These are phyloP conservation scores for Alnus rubra DNA, from an alignment of 306 rosid species.

Conservation along the genomic window DNA sequence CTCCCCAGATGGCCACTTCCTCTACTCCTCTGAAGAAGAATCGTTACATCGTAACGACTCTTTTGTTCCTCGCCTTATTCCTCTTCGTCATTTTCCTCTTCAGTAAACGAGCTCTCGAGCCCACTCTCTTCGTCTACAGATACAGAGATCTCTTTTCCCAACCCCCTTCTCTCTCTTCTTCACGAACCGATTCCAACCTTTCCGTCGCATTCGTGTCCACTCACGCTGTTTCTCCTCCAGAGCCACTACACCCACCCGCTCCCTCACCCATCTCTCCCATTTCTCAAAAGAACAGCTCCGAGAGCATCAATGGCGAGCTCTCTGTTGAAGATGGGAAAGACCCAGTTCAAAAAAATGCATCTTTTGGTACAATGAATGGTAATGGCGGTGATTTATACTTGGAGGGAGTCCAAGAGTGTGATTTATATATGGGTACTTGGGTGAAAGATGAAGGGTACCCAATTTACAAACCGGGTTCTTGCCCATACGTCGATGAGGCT, in stretches of 20 bases:
- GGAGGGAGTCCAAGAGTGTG: conserved; percentile 45
- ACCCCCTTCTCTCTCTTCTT: conserved; percentile 29
- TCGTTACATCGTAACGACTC: conserved; percentile 40
- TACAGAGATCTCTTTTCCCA: conserved; percentile 51
- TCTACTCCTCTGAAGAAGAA: conserved; percentile 29
- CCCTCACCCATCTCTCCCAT: conserved; percentile 16
- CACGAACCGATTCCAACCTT: conserved; percentile 7
- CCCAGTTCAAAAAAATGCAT: conserved; percentile 2
- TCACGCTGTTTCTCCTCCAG: conserved; percentile 10
- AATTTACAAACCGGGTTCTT: conserved; percentile 67
- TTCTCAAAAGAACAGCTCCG: conserved; percentile 6
- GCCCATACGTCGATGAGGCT: conserved; percentile 94
- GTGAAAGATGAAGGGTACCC: conserved; percentile 74
- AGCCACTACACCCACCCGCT: conserved; percentile 17
- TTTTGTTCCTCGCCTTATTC: conserved; percentile 48
- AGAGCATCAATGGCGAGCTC: conserved; percentile 1
- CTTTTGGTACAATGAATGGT: conserved; percentile 24
- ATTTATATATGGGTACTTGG: conserved; percentile 78
- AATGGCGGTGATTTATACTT: conserved; percentile 13
- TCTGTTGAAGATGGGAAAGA: conserved; percentile 11
- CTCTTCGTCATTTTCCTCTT: conserved; percentile 48
- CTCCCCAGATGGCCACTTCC: conserved; percentile 36
- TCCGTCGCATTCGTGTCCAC: conserved; percentile 9
- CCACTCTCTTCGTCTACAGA: conserved; percentile 43
- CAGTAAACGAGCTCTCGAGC: conserved; percentile 46